These are phyloP conservation scores for Polygonum maritimum DNA, from an alignment of 148 eudicot species.

Conservation along the genomic window DNA sequence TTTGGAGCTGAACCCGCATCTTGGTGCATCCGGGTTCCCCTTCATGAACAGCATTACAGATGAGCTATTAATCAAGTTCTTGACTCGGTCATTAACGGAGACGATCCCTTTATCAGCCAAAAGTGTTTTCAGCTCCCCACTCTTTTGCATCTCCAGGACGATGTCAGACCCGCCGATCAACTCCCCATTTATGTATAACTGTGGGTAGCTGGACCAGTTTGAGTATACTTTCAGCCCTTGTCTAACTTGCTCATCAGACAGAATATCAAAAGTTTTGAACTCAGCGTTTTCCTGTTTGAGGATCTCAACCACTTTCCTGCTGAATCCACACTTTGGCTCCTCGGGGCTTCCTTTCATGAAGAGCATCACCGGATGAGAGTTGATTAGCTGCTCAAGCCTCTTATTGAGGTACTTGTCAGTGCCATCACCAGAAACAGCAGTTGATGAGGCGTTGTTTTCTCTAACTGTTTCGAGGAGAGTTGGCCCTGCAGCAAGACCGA, in stretches of 20 bases:
- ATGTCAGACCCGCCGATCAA: constrained; percentile 96
- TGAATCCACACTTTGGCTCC: constrained; percentile 88
- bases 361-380: constrained; percentile 71
- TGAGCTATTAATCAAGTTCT: constrained; percentile 44
- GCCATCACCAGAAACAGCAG: background rate
- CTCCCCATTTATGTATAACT: constrained; percentile 84
- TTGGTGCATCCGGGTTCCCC: constrained; percentile 82
- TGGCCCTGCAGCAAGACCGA: constrained; percentile 93
- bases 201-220: constrained; percentile 99
- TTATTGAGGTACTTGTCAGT: constrained; percentile 29
- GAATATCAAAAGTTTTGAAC: constrained; percentile 67
- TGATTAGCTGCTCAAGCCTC: constrained; percentile 48
- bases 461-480: constrained; percentile 58
- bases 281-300: constrained; percentile 62
- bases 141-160: constrained; percentile 95
- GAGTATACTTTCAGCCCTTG: constrained; percentile 91
- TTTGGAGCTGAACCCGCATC: constrained; percentile 90
- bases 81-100: constrained; percentile 52
- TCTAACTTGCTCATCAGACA: constrained; percentile 76
- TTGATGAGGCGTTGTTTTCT: constrained; percentile 41
- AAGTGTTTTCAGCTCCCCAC: constrained; percentile 65
- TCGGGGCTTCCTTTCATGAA: constrained; percentile 95
- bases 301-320: constrained; percentile 88
- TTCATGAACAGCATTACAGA: constrained; percentile 87
- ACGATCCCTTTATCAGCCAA: constrained; percentile 52